These are phyloP conservation scores for Penicillium flavigenum DNA, from an alignment of 495 filamentous ascomycete genomes.

Conservation along the genomic window DNA sequence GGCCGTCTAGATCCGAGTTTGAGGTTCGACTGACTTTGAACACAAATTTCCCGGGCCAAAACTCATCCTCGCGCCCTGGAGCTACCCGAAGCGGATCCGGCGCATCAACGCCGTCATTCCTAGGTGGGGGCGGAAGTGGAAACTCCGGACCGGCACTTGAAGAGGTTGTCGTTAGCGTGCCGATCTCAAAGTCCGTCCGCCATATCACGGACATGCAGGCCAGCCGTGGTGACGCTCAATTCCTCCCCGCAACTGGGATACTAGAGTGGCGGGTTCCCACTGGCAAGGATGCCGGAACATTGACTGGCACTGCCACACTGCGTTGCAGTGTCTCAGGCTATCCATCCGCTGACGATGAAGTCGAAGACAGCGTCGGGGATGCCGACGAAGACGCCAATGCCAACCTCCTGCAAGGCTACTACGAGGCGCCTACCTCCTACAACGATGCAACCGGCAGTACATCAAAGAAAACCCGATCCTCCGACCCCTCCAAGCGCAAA, in stretches of 20 bases:
- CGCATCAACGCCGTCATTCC: conserved; percentile 60
- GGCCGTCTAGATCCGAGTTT: conserved; percentile 74
- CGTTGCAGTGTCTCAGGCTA: conserved; percentile 77
- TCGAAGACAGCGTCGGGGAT: conserved; percentile 58
- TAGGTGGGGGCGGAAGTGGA: conserved; percentile 54
- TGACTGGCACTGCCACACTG: conserved; percentile 67
- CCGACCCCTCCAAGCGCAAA: conserved; percentile 36
- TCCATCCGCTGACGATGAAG: conserved; percentile 47
- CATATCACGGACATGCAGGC: conserved; percentile 85
- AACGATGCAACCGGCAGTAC: conserved; percentile 28
- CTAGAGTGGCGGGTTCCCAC: conserved; percentile 84
- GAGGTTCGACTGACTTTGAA: conserved; percentile 79
- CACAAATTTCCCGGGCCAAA: conserved; percentile 53
- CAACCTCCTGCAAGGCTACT: conserved; percentile 51
- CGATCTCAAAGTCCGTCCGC: conserved; percentile 75
- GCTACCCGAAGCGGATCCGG: conserved; percentile 47
- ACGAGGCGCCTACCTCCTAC: conserved; percentile 53
- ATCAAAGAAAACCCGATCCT: conserved; percentile 23
- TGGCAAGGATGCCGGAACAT: conserved; percentile 57
- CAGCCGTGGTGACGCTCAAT: conserved; percentile 81
- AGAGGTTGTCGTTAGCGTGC: conserved; percentile 77
- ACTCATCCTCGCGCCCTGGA: conserved; percentile 35
- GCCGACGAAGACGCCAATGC: conserved; percentile 39
- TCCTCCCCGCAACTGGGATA: conserved; percentile 63
- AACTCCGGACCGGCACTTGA: conserved; percentile 62